These are phyloP conservation scores for Dacryopinax spathularia DNA, from an alignment of 768 basidiomycete genomes.

Conservation along the genomic window DNA sequence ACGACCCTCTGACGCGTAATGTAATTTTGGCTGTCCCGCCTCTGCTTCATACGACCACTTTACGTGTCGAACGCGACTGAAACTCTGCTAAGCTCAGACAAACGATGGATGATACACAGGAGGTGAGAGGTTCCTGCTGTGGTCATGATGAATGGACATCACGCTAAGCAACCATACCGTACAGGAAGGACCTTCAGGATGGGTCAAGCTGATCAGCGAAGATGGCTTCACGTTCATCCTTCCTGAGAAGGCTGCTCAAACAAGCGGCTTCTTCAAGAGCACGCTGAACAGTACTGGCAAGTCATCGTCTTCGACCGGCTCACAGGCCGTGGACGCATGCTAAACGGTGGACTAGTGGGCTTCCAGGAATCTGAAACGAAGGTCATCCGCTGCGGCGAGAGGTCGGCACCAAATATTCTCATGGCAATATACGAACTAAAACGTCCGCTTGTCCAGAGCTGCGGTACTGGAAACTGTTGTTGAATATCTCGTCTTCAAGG, in stretches of 20 bases:
- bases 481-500: conserved; percentile 80
- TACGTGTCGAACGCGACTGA: neutral
- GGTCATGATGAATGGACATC: neutral
- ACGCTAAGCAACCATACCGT: neutral
- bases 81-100: neutral
- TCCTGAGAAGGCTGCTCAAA: conserved; percentile 54
- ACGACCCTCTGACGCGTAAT: neutral
- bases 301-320: conserved; percentile 16
- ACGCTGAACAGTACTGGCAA: conserved; percentile 63
- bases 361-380: conserved; percentile 64
- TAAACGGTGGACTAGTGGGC: conserved; percentile 41
- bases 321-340: neutral
- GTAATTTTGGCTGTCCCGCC: neutral
- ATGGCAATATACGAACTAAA: neutral
- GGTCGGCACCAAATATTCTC: conserved; percentile 30
- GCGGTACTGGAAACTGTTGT: conserved; percentile 75
- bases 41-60: neutral
- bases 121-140: too few relatives aligned
- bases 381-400: conserved; percentile 53
- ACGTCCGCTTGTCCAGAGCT: conserved; percentile 21
- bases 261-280: conserved; percentile 67
- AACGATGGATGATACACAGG: neutral
- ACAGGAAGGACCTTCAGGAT: conserved; percentile 27
- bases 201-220: conserved; percentile 60
- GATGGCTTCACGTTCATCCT: conserved; percentile 77